Evolutionary conservation across 2,329 filamentous ascomycete genomes (phyloP), one percentile per base, ranked within the genome.

Genomic region (Xylaria sp.): DNA sequence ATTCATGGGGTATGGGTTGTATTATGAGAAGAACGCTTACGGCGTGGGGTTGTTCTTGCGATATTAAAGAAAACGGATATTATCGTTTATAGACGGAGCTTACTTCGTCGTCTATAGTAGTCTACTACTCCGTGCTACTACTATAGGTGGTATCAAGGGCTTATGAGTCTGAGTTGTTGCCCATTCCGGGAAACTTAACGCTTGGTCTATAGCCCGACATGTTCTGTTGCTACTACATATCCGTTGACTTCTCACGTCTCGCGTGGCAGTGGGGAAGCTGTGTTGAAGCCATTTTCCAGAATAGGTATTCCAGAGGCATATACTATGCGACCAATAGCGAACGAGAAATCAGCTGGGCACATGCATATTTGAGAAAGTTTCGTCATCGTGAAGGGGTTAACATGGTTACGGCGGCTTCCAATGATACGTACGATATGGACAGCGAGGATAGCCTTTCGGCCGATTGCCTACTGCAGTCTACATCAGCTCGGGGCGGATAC

Each of bases 301-400:
- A 52, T 23, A 57, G 52, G 41, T 57, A 51, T 51, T 23, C 34
- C 54, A 48, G 44, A 57, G 55, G 28, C 46, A 63, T 52, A 56
- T 31, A 31, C 55, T 50, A 64, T 64, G 50, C 15, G 48, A 39
- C 67, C 48, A 61, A 39, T 59, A 48, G 67, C 41, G 18, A 60
- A 23, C 41, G 6, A 46, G 46, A 54, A 41, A 63, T 15, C 18
- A 56, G 67, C 62, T 48, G 28, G 39, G 61, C 23, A 31, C 52
- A 55, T 68, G 65, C 61, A 67, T 50, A 55, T 62, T 65, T 54
- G 57, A 51, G 56, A 58, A 68, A 41, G 60, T 60, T 65, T 70
- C 68, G 65, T 68, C 68, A 70, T 67, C 61, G 15, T 48, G 25
- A 58, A 63, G 46, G 58, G 59, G 51, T 67, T 34, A 60, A 56